Percentiles rank a stretch among this genome's conserved stretches.
Evolutionary conservation across 306 rosid genomes (phyloP).

Genomic region (Nissolia schottii): DNA sequence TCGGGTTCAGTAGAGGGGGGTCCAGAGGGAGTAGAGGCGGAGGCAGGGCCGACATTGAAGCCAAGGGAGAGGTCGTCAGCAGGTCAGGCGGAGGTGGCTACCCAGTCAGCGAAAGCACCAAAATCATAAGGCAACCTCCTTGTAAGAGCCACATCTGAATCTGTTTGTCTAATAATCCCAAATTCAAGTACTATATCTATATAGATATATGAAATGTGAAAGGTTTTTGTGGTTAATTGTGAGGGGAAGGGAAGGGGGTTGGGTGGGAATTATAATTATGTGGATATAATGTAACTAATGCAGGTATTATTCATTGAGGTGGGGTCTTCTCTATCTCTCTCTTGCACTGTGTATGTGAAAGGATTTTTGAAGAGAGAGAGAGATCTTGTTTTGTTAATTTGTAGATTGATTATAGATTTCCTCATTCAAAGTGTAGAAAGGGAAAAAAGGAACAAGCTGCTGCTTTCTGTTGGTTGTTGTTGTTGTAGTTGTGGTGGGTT

Average conservation of each 20-base stretch:
- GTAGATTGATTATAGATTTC: too few species aligned
- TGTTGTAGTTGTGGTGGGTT: too few species aligned
- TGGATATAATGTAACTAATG: conserved; percentile 44
- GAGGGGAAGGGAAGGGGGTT: too few species aligned
- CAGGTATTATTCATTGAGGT: conserved; percentile 38
- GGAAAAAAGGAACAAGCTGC: too few species aligned
- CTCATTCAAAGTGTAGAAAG: too few species aligned
- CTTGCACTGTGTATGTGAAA: too few species aligned
- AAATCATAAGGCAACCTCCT: conserved; percentile 89
- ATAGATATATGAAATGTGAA: not conserved
- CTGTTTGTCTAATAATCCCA: conserved; percentile 3
- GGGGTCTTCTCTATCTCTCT: conserved; percentile 48
- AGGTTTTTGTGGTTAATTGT: not conserved
- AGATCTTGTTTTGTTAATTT: not conserved
- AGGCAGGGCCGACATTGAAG: conserved; percentile 75
- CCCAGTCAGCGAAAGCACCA: conserved; percentile 96
- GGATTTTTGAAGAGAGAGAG: conserved; percentile 9
- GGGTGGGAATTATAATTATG: too few species aligned
- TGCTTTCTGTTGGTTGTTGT: too few species aligned
- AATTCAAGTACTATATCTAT: not conserved
- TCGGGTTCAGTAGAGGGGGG: conserved; percentile 45
- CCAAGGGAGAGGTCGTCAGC: conserved; percentile 76
- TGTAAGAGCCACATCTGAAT: conserved; percentile 96
- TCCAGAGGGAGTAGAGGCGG: conserved; percentile 40
- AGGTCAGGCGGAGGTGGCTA: conserved; percentile 45